Conservation (phyloP, 768 basidiomycete species). For the Phaeotremella skinneri region DNA sequence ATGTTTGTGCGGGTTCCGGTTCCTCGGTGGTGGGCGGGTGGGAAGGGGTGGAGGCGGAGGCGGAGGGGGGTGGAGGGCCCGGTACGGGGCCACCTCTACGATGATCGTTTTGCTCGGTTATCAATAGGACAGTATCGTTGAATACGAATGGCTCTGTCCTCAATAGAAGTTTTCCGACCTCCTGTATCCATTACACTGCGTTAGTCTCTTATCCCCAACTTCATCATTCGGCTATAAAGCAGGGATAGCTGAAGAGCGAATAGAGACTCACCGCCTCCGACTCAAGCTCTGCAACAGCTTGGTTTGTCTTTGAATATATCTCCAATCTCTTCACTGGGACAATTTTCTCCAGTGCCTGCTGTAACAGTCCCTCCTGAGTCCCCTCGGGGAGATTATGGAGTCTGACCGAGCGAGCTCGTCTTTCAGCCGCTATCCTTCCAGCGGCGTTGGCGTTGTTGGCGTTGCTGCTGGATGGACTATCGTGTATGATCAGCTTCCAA, state of each 20-base stretch:
- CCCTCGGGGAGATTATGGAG: slow-evolving; percentile 69
- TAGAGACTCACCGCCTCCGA: slow-evolving; percentile 53
- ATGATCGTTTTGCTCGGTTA: slow-evolving; percentile 47
- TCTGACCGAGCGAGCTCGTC: slow-evolving; percentile 67
- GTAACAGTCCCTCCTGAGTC: slow-evolving; percentile 85
- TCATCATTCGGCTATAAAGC: slow-evolving; percentile 43
- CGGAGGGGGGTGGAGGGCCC: not conserved
- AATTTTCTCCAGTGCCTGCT: slow-evolving; percentile 81
- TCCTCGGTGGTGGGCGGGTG: not conserved
- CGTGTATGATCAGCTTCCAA: too few species aligned
- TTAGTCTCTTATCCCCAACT: not conserved
- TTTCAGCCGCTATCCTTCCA: slow-evolving; percentile 58
- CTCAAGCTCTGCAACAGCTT: slow-evolving; percentile 55
- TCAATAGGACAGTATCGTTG: slow-evolving; percentile 60
- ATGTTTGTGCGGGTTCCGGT: not conserved
- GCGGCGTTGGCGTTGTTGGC: slow-evolving; percentile 54
- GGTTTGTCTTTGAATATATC: slow-evolving; percentile 61
- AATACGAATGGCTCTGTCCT: slow-evolving; percentile 69
- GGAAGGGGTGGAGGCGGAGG: not conserved
- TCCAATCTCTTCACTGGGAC: slow-evolving; percentile 66
- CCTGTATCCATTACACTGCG: slow-evolving; percentile 59
- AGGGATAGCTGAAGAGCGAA: slow-evolving; percentile 62
- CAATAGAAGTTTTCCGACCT: slow-evolving; percentile 75
- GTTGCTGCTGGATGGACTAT: not conserved
- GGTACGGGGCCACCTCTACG: slow-evolving; percentile 4